Percentiles rank a stretch among this genome's conserved stretches.
Evolutionary conservation across 495 filamentous ascomycete species (phyloP).

Genomic region (Cenococcum geophilum): DNA sequence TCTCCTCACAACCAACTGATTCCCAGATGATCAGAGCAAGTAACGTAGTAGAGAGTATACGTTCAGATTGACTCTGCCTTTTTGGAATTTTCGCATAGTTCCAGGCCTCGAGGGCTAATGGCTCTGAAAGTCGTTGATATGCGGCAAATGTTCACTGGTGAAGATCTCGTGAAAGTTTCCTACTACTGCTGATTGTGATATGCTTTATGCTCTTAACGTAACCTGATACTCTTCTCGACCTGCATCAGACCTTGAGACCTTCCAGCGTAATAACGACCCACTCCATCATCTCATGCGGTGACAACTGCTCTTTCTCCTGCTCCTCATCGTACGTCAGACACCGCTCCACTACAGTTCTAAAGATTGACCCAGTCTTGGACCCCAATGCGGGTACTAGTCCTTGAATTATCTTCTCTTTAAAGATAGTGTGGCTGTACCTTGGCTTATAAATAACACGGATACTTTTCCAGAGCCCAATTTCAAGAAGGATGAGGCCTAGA

Average conservation of each 20-base stretch:
- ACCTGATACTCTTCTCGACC: too few relatives aligned
- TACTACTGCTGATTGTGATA: too few relatives aligned
- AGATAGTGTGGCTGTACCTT: background rate
- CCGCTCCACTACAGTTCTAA: background rate
- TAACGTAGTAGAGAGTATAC: too few relatives aligned
- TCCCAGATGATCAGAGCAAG: too few relatives aligned
- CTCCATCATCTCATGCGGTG: slow-evolving; percentile 1
- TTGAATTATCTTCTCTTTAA: background rate
- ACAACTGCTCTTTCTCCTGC: background rate
- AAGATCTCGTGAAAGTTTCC: too few relatives aligned
- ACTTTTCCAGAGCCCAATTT: slow-evolving; percentile 68
- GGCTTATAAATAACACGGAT: background rate
- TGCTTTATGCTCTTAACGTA: too few relatives aligned
- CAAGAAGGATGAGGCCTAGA: slow-evolving; percentile 70
- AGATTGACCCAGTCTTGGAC: background rate
- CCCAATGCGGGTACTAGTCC: background rate
- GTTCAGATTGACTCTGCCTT: too few relatives aligned
- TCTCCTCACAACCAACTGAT: too few relatives aligned
- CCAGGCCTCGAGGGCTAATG: too few relatives aligned
- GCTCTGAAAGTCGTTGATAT: too few relatives aligned
- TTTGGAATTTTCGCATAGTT: too few relatives aligned
- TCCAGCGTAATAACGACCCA: background rate
- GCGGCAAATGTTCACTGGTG: too few relatives aligned
- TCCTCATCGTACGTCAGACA: background rate
- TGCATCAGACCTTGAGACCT: background rate